Evolutionary conservation across 345 rosid species (phyloP), one percentile per base, ranked within the genome.

Genomic region (Brassica juncea): DNA sequence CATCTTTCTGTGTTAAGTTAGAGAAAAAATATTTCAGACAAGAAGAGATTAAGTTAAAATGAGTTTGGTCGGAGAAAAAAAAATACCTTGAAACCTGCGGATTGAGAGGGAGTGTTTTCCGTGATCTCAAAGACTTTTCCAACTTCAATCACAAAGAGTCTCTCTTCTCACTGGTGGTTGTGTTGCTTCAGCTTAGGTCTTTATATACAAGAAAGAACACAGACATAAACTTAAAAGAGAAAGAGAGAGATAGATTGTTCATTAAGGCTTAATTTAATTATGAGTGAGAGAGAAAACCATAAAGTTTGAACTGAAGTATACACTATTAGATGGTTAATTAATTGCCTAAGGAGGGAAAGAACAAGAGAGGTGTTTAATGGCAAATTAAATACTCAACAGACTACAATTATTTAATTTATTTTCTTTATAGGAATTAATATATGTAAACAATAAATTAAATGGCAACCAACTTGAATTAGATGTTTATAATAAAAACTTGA

Each of bases 231-330:
- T 61, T 2, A 78, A 72, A 72, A 58, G 74, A 70, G 88, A 74
- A 49, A 49, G 57, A 70, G 86, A 70, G 72, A 62, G 73, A 76
- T 86, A 72, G 86, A 63, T 84, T 81, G 84, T 81, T 82, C 81
- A 84, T 89, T 85, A 89, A 92, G 87, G 89, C 88, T 84, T 87
- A 86, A 85, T 82, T 91, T 72, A 93, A 93, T 91, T 86, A 82
- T 66, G 88, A 86, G 84, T 84, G 88, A 88, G 83, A 76, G 68
- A 82, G 72, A 83, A 84, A 66, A 71, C 71, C 73, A 79, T 76
- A 82, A 77, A 82, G 76, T 70, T 77, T 72, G 89, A 86, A 90
- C 83, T 49, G 57, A 49, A 49, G 15, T 49, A 49, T 49, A n/a
- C 57, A 66, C 27, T 31, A 42, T 4, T 72, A 72, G 52, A 66